Base-by-base conservation (phyloP, 306 rosid species). In the Citrullus colocynthis region DNA sequence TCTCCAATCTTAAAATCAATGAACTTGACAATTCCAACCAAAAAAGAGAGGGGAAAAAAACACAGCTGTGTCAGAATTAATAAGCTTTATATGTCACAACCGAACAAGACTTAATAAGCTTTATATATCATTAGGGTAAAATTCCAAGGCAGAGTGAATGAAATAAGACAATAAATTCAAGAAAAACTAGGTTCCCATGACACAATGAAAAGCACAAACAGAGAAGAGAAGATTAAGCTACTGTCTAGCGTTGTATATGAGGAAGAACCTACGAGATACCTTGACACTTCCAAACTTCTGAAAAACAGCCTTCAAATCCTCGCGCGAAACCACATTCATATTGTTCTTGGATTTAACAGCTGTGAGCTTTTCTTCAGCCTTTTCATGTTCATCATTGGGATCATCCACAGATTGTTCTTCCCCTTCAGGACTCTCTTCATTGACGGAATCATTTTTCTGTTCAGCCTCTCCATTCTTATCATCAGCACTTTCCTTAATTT, bases 1-100 rank as follows among this genome's bases (percentile, higher is more conserved):
- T n/a, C 98, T 81, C 98, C 98, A 18, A 93, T 88, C 88, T 83
- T 86, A 85, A 91, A 93, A 87, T 93, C 98, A 36, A 93, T 78
- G 83, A 77, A 93, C 98, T 93, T 57, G 75, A 80, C 77, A 57
- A 74, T 15, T 32, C 45, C 34, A 74, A 34, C 48, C 32, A 74
- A 73, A 9, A 5, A 74, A 32, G 18, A 80, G 66, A 77, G 67
- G 59, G 59, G 34, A 54, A 36, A 32, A 84, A 21, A 16, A 32
- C 7, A 24, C 13, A 57, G 63, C 61, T 66, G 72, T 41, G 60
- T 80, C 83, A 78, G 84, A 72, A 70, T 66, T 17, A 37, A 78
- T 56, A 11, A 77, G 41, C 70, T 48, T 57, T 48, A 45, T 21
- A 14, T 41, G 34, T 32, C 36, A 42, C 36, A 42, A 42, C 36